These are phyloP conservation scores for Prunus padus DNA, from an alignment of 306 rosid species.

Conservation along the genomic window DNA sequence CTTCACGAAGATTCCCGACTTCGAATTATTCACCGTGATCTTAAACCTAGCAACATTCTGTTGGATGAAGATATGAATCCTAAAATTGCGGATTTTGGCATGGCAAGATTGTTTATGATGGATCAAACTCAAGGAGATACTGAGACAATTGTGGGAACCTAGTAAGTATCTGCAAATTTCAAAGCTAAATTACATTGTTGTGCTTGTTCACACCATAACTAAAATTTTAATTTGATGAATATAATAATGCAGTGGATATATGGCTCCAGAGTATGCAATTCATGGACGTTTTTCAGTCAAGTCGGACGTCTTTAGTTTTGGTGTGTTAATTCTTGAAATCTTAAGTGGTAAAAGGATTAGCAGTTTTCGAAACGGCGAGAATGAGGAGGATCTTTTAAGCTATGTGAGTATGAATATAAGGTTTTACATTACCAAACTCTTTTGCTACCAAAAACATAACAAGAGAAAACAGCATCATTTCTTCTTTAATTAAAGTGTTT, in stretches of 20 bases:
- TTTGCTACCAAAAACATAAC: too few relatives aligned
- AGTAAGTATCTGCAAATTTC: not conserved
- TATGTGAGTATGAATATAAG: not conserved
- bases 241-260: conserved; percentile 20
- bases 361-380: not conserved
- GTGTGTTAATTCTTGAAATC: conserved; percentile 21
- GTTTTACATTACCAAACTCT: too few relatives aligned
- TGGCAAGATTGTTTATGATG: not conserved
- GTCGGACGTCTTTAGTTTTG: conserved; percentile 27
- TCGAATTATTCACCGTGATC: conserved; percentile 1
- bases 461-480: too few relatives aligned
- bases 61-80: conserved; percentile 16
- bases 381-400: not conserved
- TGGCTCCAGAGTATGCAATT: conserved; percentile 25
- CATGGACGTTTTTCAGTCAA: conserved; percentile 18
- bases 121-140: conserved; percentile 14
- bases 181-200: not conserved
- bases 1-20: conserved; percentile 11
- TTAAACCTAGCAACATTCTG: not conserved
- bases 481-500: too few relatives aligned
- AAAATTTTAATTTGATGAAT: not conserved
- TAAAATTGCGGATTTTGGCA: conserved; percentile 17
- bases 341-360: not conserved
- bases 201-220: not conserved
- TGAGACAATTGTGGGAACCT: not conserved